phyloP scores from a whole-genome alignment of 805 yeast genomes.

The Candida maesae region DNA sequence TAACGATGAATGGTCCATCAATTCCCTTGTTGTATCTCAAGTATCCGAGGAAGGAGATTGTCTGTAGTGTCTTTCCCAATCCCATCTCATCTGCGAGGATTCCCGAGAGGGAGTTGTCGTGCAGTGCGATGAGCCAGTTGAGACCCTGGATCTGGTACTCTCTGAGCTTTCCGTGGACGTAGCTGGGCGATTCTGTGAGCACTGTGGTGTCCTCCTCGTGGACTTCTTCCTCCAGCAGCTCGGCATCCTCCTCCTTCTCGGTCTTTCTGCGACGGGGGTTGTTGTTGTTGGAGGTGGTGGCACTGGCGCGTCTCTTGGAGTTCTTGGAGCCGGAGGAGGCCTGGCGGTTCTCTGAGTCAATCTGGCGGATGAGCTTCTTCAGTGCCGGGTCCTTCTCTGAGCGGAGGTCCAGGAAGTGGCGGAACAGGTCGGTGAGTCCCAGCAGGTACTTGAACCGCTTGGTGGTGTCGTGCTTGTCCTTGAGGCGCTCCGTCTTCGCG shows the following conservation, averaged over 20 bases:
- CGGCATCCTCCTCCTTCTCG: constrained; percentile 95
- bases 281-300: constrained; percentile 8
- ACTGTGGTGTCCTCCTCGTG: constrained; percentile 60
- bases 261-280: constrained; percentile 70
- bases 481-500: constrained; percentile 52
- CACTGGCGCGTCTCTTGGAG: constrained; percentile 3
- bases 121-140: constrained; percentile 87
- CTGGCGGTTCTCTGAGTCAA: constrained; percentile 45
- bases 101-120: constrained; percentile 87
- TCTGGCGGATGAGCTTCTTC: constrained; percentile 52
- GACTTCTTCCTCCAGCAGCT: constrained; percentile 78
- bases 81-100: constrained; percentile 99
- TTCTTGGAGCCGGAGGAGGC: constrained; percentile 12
- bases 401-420: constrained; percentile 80
- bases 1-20: constrained; percentile 86
- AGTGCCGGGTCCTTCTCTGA: constrained; percentile 76
- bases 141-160: constrained; percentile 94
- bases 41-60: constrained; percentile 88
- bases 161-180: constrained; percentile 70
- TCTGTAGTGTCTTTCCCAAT: constrained; percentile 91
- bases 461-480: constrained; percentile 64
- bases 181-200: constrained; percentile 83
- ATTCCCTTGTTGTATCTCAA: constrained; percentile 72
- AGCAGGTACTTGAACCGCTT: constrained; percentile 76
- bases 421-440: constrained; percentile 79